Base-by-base conservation (phyloP, 306 rosid species). In the Castanea mollissima region DNA sequence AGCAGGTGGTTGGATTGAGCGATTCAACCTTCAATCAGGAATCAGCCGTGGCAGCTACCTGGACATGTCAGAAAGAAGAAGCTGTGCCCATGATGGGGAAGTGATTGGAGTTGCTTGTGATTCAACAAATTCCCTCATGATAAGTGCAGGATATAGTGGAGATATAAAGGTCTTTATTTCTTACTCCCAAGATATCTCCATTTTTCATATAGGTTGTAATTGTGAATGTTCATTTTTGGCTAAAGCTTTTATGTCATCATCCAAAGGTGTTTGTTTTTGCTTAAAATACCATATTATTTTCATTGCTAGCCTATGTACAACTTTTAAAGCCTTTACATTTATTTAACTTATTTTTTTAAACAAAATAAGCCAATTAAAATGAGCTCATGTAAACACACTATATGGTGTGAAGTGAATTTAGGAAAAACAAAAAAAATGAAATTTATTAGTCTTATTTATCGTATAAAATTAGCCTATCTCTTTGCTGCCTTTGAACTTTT, bases 21-120 rank as follows among this genome's bases (percentile, higher is more conserved):
- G 88, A 69, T 92, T 95, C 83, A 94, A 93, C 79, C 97, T 95
- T 89, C 99, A 95, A 79, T 95, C 99, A 38, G 99, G 99, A 83
- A 85, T 91, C 72, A 83, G 91, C 59, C 86, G 98, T 83, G 98
- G 99, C 65, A 85, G 86, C 82, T 95, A 95, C 81, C 65, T 79
- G 55, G 98, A 95, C 84, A 69, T 23, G 19, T 80, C 88, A 35
- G 92, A 86, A 86, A 84, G 78, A 83, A 76, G 80, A 78, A 75
- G 83, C 52, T 87, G 76, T 88, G 97, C 98, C 74, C 99, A 95
- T 87, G 89, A 87, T 71, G 85, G 97, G 74, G 99, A 92, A 79
- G 99, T 95, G 70, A 91, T 90, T 81, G 99, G 99, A 79, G 89
- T 95, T 85, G 94, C 96, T 49, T 92, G 98, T 88, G 99, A 95